phyloP scores from a whole-genome alignment of 2,329 filamentous ascomycete species.

The Cercospora brassicicola region DNA sequence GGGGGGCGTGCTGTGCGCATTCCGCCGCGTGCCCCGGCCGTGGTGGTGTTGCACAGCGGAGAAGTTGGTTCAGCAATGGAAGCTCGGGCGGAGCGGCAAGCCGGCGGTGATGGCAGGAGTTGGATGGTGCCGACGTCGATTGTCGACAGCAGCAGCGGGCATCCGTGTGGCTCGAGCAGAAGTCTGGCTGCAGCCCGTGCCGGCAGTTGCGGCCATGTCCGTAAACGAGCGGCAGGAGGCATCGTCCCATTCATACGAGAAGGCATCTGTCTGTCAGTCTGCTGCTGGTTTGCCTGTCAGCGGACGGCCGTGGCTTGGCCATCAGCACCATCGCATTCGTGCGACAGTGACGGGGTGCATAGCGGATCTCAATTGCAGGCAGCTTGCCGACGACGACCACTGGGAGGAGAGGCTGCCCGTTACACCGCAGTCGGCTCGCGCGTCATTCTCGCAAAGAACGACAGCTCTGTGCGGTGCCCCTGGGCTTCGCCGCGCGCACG shows the following conservation, averaged over 20 bases:
- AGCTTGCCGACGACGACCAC: conserved; percentile 9
- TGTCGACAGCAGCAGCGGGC: background rate
- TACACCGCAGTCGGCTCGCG: conserved; percentile 11
- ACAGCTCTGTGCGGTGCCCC: conserved; percentile 10
- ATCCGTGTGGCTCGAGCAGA: background rate
- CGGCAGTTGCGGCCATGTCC: conserved; percentile 13
- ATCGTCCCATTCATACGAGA: background rate
- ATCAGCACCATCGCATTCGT: conserved; percentile 23
- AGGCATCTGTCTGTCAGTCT: background rate
- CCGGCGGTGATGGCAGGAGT: background rate
- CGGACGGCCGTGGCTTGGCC: conserved; percentile 18
- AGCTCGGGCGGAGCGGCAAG: background rate
- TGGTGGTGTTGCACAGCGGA: conserved; percentile 17
- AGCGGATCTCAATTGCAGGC: conserved; percentile 7
- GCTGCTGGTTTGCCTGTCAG: background rate
- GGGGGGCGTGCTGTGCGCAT: conserved; percentile 15
- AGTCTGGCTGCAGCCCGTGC: background rate
- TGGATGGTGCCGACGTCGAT: background rate
- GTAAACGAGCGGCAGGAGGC: conserved; percentile 23
- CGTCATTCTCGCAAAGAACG: conserved; percentile 15
- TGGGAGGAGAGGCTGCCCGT: conserved; percentile 7
- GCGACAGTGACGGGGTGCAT: conserved; percentile 26
- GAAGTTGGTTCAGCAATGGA: background rate
- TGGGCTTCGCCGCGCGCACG: background rate
- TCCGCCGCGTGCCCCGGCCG: conserved; percentile 14